Conservation (phyloP, 495 filamentous ascomycete genomes). For the Chaetomium cochliodes region DNA sequence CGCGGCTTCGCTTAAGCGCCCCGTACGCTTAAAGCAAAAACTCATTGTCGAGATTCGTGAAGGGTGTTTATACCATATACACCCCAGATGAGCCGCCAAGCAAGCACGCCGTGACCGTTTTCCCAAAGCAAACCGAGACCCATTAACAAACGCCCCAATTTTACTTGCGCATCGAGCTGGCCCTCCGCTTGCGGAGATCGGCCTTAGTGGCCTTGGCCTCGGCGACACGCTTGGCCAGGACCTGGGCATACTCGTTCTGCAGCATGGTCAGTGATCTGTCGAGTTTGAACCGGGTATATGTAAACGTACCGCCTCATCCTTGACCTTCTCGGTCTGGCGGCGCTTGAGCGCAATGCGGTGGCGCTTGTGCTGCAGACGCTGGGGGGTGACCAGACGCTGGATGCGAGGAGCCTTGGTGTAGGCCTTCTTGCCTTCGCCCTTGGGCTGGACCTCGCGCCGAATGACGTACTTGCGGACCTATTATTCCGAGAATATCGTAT, state of each 20-base stretch:
- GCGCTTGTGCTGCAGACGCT: slow-evolving; percentile 99
- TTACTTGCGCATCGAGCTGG: slow-evolving; percentile 94
- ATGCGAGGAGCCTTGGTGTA: slow-evolving; percentile 99
- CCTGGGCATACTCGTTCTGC: slow-evolving; percentile 86
- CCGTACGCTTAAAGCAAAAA: slow-evolving; percentile 30
- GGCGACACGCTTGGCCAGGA: slow-evolving; percentile 90
- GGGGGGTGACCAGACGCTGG: slow-evolving; percentile 97
- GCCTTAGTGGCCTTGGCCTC: slow-evolving; percentile 90
- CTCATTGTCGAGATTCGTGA: slow-evolving; percentile 34
- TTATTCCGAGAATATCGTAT: slow-evolving; percentile 37
- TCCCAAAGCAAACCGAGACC: slow-evolving; percentile 38
- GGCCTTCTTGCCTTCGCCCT: slow-evolving; percentile 90
- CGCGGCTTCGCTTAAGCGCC: slow-evolving; percentile 6
- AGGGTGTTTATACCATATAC: slow-evolving; percentile 34
- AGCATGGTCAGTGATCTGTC: slow-evolving; percentile 43
- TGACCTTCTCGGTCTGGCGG: slow-evolving; percentile 86
- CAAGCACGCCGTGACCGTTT: slow-evolving; percentile 40
- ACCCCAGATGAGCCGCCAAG: slow-evolving; percentile 34
- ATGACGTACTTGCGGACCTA: slow-evolving; percentile 98
- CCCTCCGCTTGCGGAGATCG: slow-evolving; percentile 90
- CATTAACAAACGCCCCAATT: slow-evolving; percentile 45
- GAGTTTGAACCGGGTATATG: background rate
- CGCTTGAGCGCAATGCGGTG: slow-evolving; percentile 96
- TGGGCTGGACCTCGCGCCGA: slow-evolving; percentile 91
- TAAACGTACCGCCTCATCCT: slow-evolving; percentile 93